Conservation (phyloP, 345 rosid species). For the Cochlearia excelsa region DNA sequence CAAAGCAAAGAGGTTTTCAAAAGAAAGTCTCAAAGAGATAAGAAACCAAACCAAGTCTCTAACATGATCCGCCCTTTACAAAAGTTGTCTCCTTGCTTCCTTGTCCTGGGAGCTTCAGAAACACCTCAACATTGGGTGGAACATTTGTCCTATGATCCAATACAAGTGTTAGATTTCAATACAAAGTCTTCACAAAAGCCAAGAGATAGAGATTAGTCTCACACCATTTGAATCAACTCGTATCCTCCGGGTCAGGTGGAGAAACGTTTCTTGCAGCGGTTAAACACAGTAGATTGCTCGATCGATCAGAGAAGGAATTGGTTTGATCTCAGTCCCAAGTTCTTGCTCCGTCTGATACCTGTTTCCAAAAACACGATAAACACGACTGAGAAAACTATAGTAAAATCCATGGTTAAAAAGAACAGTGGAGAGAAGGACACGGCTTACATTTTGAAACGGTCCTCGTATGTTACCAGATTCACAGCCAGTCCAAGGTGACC, state of each 20-base stretch:
- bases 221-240: conserved; percentile 24
- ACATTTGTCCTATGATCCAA: conserved; percentile 8
- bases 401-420: background rate
- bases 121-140: conserved; percentile 11
- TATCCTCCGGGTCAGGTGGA: conserved; percentile 1
- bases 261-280: conserved; percentile 12
- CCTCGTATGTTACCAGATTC: conserved; percentile 97
- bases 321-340: conserved; percentile 98
- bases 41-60: conserved; percentile 28
- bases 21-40: background rate
- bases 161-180: background rate
- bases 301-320: conserved; percentile 95
- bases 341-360: conserved; percentile 99
- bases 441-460: conserved; percentile 90
- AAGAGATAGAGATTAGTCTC: conserved; percentile 13
- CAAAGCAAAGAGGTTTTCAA: conserved; percentile 6
- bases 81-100: conserved; percentile 6
- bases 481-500: conserved; percentile 99
- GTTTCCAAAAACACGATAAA: conserved; percentile 26
- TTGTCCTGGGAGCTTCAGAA: conserved; percentile 5
- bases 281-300: conserved; percentile 81
- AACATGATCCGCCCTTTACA: conserved; percentile 21
- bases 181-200: conserved; percentile 4
- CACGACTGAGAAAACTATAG: conserved; percentile 8
- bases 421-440: background rate